A percentile compares a stretch with the other conserved stretches of the same genome.
Evolutionary conservation across 2,329 filamentous ascomycete genomes (phyloP).

Genomic region (Nothophoma quercina): DNA sequence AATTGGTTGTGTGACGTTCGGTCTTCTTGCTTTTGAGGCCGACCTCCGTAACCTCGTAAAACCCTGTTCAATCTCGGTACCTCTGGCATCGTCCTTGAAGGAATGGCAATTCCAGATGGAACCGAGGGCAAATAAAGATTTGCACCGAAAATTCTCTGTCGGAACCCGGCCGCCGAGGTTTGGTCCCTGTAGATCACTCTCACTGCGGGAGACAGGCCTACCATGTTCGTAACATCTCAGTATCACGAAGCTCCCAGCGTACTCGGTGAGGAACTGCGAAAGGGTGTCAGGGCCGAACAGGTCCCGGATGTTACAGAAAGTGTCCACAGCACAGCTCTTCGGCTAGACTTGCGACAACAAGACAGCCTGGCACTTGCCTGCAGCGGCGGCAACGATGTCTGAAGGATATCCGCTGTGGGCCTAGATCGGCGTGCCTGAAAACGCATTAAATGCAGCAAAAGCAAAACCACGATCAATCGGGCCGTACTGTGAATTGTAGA

Average conservation of each 20-base stretch:
- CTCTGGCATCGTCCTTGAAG: conserved; percentile 7
- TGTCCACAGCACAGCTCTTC: not conserved
- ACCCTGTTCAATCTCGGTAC: conserved; percentile 9
- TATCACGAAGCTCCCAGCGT: conserved; percentile 3
- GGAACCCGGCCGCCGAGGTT: conserved; percentile 6
- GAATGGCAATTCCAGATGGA: conserved; percentile 10
- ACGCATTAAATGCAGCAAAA: conserved; percentile 18
- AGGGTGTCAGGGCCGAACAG: conserved; percentile 6
- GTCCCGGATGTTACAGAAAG: not conserved
- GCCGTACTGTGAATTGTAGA: conserved; percentile 7
- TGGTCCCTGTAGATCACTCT: conserved; percentile 21
- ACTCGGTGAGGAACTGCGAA: conserved; percentile 10
- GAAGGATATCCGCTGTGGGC: conserved; percentile 7
- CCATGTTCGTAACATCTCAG: conserved; percentile 14
- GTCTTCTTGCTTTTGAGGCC: conserved; percentile 1
- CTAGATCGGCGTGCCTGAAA: conserved; percentile 15
- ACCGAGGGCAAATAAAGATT: conserved; percentile 19
- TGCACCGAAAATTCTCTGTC: conserved; percentile 12
- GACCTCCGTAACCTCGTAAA: conserved; percentile 9
- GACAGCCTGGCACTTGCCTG: conserved; percentile 2
- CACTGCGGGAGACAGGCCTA: conserved; percentile 15
- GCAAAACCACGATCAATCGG: conserved; percentile 15
- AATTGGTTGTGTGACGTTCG: conserved; percentile 8
- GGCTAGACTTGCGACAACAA: conserved; percentile 8
- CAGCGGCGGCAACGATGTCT: conserved; percentile 1